These are phyloP conservation scores for Starmerella apicola DNA, from an alignment of 805 yeast genomes.

Conservation along the genomic window DNA sequence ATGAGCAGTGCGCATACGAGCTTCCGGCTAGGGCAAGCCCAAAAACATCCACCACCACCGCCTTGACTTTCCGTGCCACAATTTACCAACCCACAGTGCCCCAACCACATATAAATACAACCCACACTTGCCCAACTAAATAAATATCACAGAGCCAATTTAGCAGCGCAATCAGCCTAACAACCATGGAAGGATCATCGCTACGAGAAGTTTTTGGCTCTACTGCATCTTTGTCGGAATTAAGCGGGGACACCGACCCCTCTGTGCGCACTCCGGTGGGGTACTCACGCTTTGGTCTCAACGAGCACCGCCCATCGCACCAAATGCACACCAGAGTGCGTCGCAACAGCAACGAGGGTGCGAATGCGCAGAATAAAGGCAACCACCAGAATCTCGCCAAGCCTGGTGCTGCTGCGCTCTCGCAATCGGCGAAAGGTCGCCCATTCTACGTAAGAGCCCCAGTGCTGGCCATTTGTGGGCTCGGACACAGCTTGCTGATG, in stretches of 20 bases:
- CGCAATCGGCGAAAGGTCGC: not conserved
- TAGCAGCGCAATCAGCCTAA: too few relatives aligned
- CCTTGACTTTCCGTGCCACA: too few relatives aligned
- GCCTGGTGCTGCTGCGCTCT: not conserved
- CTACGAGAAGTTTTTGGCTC: constrained; percentile 32
- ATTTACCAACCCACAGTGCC: too few relatives aligned
- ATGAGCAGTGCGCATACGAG: too few relatives aligned
- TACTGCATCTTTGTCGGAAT: constrained; percentile 28
- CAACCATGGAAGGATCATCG: constrained; percentile 17
- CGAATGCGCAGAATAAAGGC: not conserved
- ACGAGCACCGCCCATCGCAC: constrained; percentile 19
- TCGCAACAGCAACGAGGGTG: constrained; percentile 4
- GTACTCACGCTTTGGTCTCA: constrained; percentile 19
- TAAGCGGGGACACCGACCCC: constrained; percentile 23
- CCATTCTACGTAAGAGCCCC: not conserved
- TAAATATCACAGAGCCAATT: too few relatives aligned
- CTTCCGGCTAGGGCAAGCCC: too few relatives aligned
- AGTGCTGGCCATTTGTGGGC: constrained; percentile 9
- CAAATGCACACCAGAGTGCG: constrained; percentile 18
- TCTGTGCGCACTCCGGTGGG: constrained; percentile 8
- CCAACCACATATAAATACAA: too few relatives aligned
- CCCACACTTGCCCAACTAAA: too few relatives aligned
- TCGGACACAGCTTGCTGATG: constrained; percentile 13
- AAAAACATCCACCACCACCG: too few relatives aligned
- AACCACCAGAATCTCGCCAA: not conserved